Conservation (phyloP, 1,284 basidiomycete genomes). For the Abortiporus biennis region DNA sequence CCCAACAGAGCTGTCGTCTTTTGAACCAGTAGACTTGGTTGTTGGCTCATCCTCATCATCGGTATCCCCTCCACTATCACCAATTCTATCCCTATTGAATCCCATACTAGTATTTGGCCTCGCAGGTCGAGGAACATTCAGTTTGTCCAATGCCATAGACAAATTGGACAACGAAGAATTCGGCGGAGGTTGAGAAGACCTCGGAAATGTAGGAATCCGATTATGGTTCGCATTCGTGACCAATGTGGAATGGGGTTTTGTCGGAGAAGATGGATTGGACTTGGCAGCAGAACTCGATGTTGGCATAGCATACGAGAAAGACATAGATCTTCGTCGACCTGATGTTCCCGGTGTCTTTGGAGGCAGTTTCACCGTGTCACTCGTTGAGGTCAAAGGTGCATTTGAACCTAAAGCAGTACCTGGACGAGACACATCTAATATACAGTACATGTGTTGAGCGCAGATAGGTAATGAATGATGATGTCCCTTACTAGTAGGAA, state of each 20-base stretch:
- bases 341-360: conserved; percentile 2
- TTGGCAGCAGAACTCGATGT: conserved; percentile 25
- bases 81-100: conserved; percentile 41
- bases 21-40: background rate
- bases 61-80: conserved; percentile 19
- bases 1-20: conserved; percentile 4
- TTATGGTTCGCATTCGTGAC: background rate
- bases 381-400: background rate
- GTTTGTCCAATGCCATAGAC: conserved; percentile 53
- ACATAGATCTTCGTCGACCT: conserved; percentile 12
- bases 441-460: background rate
- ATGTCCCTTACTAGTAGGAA: background rate
- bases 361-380: background rate
- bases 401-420: background rate
- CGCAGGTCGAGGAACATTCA: conserved; percentile 52
- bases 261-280: conserved; percentile 15
- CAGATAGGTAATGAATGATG: background rate
- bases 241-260: conserved; percentile 8
- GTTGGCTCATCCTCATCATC: conserved; percentile 14
- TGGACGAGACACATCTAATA: conserved; percentile 1
- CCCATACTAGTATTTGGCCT: conserved; percentile 63
- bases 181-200: conserved; percentile 4
- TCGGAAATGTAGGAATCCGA: conserved; percentile 6
- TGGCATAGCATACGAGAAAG: conserved; percentile 23
- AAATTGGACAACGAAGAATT: conserved; percentile 35